Percentiles rank a stretch among this genome's conserved stretches.
Conservation (phyloP, 2,329 filamentous ascomycete species). For the Verticillium alfalfae region DNA sequence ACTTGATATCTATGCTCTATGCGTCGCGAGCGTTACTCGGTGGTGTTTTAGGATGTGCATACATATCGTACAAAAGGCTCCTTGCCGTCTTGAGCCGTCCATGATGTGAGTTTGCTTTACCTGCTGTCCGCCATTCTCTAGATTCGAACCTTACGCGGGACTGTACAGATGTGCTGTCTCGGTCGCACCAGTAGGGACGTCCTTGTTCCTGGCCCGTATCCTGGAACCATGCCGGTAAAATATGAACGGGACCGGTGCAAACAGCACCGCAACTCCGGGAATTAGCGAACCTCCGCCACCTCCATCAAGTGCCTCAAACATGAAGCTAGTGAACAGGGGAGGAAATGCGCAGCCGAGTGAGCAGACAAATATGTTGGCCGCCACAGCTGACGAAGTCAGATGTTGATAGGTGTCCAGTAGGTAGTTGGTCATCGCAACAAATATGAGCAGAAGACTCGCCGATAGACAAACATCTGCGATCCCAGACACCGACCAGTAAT, state of each 20-base stretch:
- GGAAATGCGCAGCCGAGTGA: constrained; percentile 52
- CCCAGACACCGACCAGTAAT: constrained; percentile 51
- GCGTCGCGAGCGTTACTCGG: no score
- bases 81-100: background rate
- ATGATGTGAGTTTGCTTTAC: no score
- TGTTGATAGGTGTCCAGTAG: constrained; percentile 47
- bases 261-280: constrained; percentile 32
- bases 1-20: no score
- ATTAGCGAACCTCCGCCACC: constrained; percentile 52
- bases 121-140: background rate
- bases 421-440: constrained; percentile 49
- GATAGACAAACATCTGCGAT: constrained; percentile 28
- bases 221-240: constrained; percentile 47
- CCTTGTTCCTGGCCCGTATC: constrained; percentile 32
- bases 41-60: no score
- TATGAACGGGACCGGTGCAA: constrained; percentile 52
- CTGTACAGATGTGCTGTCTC: background rate
- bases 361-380: constrained; percentile 57
- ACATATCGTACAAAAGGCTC: no score
- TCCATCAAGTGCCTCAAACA: constrained; percentile 57
- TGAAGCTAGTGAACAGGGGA: constrained; percentile 51
- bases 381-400: constrained; percentile 60
- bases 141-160: background rate
- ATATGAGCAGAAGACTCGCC: constrained; percentile 31
- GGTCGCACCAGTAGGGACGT: constrained; percentile 20